Evolutionary conservation across 2,329 filamentous ascomycete genomes (phyloP).

Genomic region (Beauveria scarabaeidicola): DNA sequence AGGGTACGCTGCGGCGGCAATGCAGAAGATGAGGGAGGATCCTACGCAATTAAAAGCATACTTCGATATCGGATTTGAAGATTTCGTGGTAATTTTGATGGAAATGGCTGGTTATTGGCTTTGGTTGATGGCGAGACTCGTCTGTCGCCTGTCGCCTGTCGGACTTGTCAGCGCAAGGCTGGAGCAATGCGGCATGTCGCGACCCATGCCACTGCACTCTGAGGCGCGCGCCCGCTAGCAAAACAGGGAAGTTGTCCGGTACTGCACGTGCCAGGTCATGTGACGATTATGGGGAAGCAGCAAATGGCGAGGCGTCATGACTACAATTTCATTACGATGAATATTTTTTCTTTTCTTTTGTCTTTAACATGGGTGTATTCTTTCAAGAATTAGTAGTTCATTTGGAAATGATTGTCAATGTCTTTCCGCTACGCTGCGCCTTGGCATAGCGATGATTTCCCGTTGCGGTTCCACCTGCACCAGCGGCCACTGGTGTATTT

Average conservation of each 20-base stretch:
- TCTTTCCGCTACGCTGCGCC: too few relatives aligned
- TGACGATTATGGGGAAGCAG: background rate
- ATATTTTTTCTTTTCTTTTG: too few relatives aligned
- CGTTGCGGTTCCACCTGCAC: too few relatives aligned
- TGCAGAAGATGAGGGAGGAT: background rate
- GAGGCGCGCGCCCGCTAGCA: background rate
- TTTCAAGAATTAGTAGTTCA: too few relatives aligned
- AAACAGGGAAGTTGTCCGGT: background rate
- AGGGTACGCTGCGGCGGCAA: background rate
- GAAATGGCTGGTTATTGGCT: background rate
- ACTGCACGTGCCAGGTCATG: constrained; percentile 4
- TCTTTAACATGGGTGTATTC: too few relatives aligned
- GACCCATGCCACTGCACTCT: background rate
- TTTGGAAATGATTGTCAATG: too few relatives aligned
- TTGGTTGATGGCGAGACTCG: constrained; percentile 1
- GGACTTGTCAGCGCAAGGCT: constrained; percentile 5
- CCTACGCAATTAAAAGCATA: constrained; percentile 2
- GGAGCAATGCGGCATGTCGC: background rate
- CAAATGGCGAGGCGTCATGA: too few relatives aligned
- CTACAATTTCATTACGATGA: too few relatives aligned
- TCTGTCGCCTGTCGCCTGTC: background rate
- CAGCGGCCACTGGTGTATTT: too few relatives aligned
- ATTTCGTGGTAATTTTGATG: constrained; percentile 3
- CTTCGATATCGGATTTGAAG: background rate
- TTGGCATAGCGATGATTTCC: too few relatives aligned